Evolutionary conservation across 2,329 filamentous ascomycete species (phyloP).

Genomic region (Trichoderma sp.): DNA sequence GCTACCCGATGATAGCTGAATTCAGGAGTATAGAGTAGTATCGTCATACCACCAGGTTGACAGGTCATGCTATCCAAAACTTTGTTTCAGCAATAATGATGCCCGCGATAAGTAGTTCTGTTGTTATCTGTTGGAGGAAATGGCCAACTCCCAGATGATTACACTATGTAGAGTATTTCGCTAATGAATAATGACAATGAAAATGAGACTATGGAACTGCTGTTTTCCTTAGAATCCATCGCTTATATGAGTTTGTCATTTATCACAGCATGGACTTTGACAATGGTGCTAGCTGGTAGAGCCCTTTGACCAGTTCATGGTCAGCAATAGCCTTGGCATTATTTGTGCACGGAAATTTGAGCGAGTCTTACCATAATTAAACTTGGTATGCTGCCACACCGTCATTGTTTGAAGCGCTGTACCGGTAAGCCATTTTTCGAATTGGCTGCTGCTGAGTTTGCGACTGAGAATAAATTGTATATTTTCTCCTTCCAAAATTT

Average conservation of each 20-base stretch:
- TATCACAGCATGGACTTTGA: neutral
- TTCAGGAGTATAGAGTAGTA: neutral
- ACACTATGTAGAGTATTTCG: neutral
- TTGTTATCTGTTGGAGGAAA: neutral
- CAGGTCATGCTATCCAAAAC: neutral
- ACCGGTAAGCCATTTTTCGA: neutral
- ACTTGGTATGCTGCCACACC: neutral
- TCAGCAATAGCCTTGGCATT: neutral
- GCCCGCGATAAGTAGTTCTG: neutral
- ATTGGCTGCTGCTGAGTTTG: neutral
- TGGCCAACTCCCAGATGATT: neutral
- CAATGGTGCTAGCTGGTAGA: neutral
- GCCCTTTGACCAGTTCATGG: neutral
- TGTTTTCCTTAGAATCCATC: neutral
- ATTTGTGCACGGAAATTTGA: neutral
- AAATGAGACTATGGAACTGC: neutral
- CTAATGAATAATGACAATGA: neutral
- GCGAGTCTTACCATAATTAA: neutral
- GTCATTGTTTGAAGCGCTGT: neutral
- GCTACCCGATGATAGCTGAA: neutral
- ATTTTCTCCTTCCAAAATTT: neutral
- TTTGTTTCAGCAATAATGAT: neutral
- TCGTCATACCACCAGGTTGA: neutral
- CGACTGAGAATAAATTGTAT: neutral
- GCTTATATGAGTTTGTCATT: neutral